Base-by-base conservation (phyloP, 306 rosid species). In the Acacia acuminata region DNA sequence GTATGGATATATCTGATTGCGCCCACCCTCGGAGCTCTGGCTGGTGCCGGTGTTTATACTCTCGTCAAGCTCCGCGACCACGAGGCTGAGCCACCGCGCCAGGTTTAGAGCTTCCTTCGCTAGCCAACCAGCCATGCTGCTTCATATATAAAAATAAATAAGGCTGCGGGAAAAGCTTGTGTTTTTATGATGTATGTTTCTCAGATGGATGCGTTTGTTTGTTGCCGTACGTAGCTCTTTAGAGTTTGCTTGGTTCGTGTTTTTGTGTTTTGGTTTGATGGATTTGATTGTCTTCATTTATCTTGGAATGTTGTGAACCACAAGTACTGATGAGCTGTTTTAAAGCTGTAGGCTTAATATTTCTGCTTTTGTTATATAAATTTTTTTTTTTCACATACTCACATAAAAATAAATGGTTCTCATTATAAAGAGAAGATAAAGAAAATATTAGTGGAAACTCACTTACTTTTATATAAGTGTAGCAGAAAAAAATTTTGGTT, bases 1-100 rank as follows among this genome's bases (percentile, higher is more conserved):
- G 9, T 96, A 40, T 96, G 99, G 99, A 12, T 96, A 24, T 96
- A 88, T 84, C 55, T 96, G 85, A 89, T 93, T 81, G 98, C 98
- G 0, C 99, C 94, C 0, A 92, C 97, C 2, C 91, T 93, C 0
- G 99, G 99, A 60, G 98, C 96, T 1, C 77, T 96, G 0, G 92
- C 90, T 0, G 99, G 99, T 38, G 92, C 99, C 0, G 97, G 85
- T 2, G 88, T 89, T 73, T 96, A 96, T 71, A 86, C 99, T 0
- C 86, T 77, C 0, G 93, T 96, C 45, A 94, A 94, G 92, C 94
- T 94, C 78, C 88, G 82, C 1, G 92, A 73, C 13, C 27, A 43
- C 0, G 93, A 78, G 27, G 88, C 68, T 12, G 90, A 79, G 0
- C 84, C 83, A 0, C 92, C 93, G 1, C 89, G 84, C 2, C 85